These are phyloP conservation scores for Cladosporium sp. DNA, from an alignment of 2,329 filamentous ascomycete species.

Conservation along the genomic window DNA sequence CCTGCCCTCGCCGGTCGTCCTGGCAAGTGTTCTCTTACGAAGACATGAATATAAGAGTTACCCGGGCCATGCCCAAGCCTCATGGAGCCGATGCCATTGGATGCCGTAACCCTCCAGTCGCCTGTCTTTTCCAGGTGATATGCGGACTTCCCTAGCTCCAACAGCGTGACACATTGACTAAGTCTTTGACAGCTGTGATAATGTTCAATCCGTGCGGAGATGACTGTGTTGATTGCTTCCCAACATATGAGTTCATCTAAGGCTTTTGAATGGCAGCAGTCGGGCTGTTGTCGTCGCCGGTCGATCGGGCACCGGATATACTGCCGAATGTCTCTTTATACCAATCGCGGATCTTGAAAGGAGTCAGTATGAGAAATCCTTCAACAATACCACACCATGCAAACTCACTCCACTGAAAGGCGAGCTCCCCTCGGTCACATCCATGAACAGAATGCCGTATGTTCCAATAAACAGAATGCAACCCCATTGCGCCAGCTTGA, in stretches of 20 bases:
- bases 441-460: slow-evolving; percentile 60
- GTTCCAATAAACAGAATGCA: slow-evolving; percentile 51
- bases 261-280: slow-evolving; percentile 7
- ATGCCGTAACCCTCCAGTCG: too few species aligned
- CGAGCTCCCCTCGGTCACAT: slow-evolving; percentile 28
- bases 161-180: too few species aligned
- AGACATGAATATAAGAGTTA: too few species aligned
- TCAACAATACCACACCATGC: not conserved
- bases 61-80: too few species aligned
- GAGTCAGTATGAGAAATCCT: not conserved
- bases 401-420: slow-evolving; percentile 9
- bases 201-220: too few species aligned
- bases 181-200: too few species aligned
- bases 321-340: slow-evolving; percentile 15
- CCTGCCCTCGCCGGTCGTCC: too few species aligned
- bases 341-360: slow-evolving; percentile 15
- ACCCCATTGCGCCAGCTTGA: slow-evolving; percentile 61
- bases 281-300: slow-evolving; percentile 16
- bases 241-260: not conserved
- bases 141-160: too few species aligned
- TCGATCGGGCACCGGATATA: not conserved
- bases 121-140: too few species aligned
- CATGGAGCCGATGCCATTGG: too few species aligned
- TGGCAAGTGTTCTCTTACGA: too few species aligned
- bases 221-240: too few species aligned